Conservation (phyloP, 768 basidiomycete species). For the Boletus sp. region DNA sequence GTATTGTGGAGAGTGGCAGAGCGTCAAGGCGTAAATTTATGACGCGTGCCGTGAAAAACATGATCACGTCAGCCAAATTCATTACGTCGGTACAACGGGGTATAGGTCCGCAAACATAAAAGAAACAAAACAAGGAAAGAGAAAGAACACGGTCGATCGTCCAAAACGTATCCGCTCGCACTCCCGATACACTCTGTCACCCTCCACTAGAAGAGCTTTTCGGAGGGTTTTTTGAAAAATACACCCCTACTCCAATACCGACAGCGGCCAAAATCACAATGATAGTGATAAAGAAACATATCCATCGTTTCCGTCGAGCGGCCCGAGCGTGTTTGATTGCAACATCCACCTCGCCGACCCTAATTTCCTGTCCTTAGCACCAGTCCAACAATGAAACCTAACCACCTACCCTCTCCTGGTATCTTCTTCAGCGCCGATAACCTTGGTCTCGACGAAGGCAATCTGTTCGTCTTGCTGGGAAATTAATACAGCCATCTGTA, state of each 20-base stretch:
- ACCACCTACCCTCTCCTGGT: conserved; percentile 65
- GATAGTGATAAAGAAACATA: conserved; percentile 70
- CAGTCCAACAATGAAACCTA: not conserved
- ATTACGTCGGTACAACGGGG: not conserved
- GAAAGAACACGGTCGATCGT: not conserved
- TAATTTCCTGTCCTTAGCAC: conserved; percentile 26
- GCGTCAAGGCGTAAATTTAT: conserved; percentile 5
- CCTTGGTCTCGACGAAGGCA: conserved; percentile 58
- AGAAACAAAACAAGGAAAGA: not conserved
- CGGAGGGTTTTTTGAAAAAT: conserved; percentile 19
- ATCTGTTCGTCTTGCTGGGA: conserved; percentile 81
- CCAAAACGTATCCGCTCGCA: not conserved
- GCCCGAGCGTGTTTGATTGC: conserved; percentile 68
- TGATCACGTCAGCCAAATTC: conserved; percentile 21
- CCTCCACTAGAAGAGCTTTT: not conserved
- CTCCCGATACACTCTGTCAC: not conserved
- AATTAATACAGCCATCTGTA: conserved; percentile 74
- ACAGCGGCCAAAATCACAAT: conserved; percentile 53
- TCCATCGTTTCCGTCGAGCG: conserved; percentile 82
- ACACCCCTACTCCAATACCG: conserved; percentile 30
- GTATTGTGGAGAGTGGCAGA: not conserved
- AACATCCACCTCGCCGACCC: conserved; percentile 57
- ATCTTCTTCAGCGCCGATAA: conserved; percentile 61
- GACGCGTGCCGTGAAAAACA: conserved; percentile 21
- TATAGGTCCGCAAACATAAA: not conserved